Percentiles rank a stretch among this genome's conserved stretches.
These are phyloP conservation scores for Protomyces gravidus DNA, from an alignment of 1,139 yeast genomes.

Conservation along the genomic window DNA sequence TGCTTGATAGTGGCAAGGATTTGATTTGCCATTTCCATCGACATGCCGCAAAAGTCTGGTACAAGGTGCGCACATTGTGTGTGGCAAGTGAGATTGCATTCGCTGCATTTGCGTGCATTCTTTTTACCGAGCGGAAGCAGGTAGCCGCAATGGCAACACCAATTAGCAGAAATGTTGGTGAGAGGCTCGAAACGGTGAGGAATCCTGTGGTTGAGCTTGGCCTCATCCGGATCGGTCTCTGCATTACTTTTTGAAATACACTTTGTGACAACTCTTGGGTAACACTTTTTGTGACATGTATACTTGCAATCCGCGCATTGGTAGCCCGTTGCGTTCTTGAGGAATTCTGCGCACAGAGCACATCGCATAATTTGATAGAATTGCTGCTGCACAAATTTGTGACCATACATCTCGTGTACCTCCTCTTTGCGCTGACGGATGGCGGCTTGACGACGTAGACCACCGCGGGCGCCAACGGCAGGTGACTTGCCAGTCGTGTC, in stretches of 20 bases:
- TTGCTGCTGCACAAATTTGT: conserved; percentile 91
- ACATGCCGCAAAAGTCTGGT: conserved; percentile 97
- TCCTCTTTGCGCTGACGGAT: conserved; percentile 93
- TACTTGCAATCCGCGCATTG: conserved; percentile 96
- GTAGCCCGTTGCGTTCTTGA: conserved; percentile 79
- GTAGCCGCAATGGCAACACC: conserved; percentile 99
- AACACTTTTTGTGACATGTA: conserved; percentile 91
- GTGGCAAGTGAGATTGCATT: conserved; percentile 94
- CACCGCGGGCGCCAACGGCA: conserved; percentile 49
- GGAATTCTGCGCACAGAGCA: conserved; percentile 91
- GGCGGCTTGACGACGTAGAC: conserved; percentile 96
- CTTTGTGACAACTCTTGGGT: conserved; percentile 87
- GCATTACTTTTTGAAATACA: conserved; percentile 87
- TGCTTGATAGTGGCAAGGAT: conserved; percentile 78
- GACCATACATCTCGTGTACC: conserved; percentile 93
- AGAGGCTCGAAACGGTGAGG: conserved; percentile 93
- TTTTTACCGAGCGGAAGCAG: conserved; percentile 91
- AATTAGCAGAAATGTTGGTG: conserved; percentile 89
- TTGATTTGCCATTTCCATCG: conserved; percentile 93
- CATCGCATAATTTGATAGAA: conserved; percentile 95
- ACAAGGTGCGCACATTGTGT: conserved; percentile 88
- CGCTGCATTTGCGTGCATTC: conserved; percentile 89
- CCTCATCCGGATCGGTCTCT: conserved; percentile 81
- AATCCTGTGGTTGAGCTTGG: conserved; percentile 88
- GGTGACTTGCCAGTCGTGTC: conserved; percentile 48